Evolutionary conservation across 257 asterid genomes (phyloP).

Genomic region (Nicotiana tomentosiformis): DNA sequence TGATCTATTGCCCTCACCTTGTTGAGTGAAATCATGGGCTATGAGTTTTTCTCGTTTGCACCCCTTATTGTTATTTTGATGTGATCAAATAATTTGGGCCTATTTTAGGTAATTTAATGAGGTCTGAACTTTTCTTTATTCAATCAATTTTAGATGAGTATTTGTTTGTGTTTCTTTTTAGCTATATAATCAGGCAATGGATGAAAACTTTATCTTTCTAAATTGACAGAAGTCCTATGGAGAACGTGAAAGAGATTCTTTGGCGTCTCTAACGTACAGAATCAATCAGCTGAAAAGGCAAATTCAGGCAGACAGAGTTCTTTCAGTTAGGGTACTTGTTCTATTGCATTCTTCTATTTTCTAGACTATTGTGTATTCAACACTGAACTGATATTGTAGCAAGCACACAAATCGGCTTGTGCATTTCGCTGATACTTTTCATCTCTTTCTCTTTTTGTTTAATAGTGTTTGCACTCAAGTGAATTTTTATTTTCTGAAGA

Average conservation of each 20-base stretch:
- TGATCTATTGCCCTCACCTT: not conserved
- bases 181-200: not conserved
- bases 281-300: slow-evolving; percentile 54
- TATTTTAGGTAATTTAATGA: not conserved
- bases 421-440: not conserved
- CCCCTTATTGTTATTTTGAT: not conserved
- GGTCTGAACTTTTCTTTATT: not conserved
- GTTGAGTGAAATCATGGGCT: not conserved
- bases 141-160: not conserved
- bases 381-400: not conserved
- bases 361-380: not conserved
- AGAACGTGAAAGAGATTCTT: slow-evolving; percentile 37
- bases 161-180: slow-evolving; percentile 2
- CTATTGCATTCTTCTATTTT: slow-evolving; percentile 5
- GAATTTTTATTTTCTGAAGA: not conserved
- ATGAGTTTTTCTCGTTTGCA: not conserved
- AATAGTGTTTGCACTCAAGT: not conserved
- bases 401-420: not conserved
- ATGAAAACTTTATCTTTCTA: slow-evolving; percentile 9
- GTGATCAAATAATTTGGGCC: not conserved
- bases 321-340: slow-evolving; percentile 43
- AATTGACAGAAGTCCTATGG: slow-evolving; percentile 32
- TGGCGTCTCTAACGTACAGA: slow-evolving; percentile 30
- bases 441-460: not conserved
- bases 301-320: slow-evolving; percentile 55